A percentile compares a stretch with the other conserved stretches of the same genome.
phyloP scores from a whole-genome alignment of 768 basidiomycete genomes.

The Tricholoma flavovirens region DNA sequence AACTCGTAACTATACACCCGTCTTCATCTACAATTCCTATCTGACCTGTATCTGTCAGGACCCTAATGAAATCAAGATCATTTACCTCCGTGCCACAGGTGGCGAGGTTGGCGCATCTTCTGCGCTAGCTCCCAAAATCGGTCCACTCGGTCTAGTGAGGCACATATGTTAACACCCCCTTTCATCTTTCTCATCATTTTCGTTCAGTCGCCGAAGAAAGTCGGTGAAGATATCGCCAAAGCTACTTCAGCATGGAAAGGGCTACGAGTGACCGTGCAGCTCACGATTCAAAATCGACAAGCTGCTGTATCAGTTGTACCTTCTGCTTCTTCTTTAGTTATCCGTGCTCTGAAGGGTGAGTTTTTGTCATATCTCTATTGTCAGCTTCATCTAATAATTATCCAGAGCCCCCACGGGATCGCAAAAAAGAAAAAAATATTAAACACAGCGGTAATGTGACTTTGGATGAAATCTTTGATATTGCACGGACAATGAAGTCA shows the following conservation, averaged over 20 bases:
- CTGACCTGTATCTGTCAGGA: constrained; percentile 48
- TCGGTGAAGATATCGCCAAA: constrained; percentile 99
- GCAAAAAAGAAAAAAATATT: constrained; percentile 99
- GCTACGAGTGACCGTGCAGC: constrained; percentile 96
- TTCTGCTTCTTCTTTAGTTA: constrained; percentile 95
- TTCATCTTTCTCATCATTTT: constrained; percentile 11
- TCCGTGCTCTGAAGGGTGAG: constrained; percentile 94
- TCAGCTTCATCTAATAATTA: background rate
- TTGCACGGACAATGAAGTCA: constrained; percentile 92
- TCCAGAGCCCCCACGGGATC: constrained; percentile 96
- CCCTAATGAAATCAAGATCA: constrained; percentile 97
- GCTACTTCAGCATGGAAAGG: constrained; percentile 98
- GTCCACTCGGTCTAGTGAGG: constrained; percentile 97
- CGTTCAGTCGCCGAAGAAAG: constrained; percentile 95
- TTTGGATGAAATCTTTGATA: constrained; percentile 89
- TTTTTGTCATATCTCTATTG: constrained; percentile 5
- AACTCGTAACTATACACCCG: constrained; percentile 49
- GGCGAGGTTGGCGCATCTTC: constrained; percentile 99
- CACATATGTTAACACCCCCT: background rate
- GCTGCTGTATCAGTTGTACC: constrained; percentile 95
- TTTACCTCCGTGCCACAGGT: constrained; percentile 96
- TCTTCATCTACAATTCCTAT: background rate
- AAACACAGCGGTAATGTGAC: constrained; percentile 95
- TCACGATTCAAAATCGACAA: constrained; percentile 99
- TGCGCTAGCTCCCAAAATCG: constrained; percentile 98